Conservation (phyloP, 2,329 filamentous ascomycete genomes). For the Curvularia eragrostidis region DNA sequence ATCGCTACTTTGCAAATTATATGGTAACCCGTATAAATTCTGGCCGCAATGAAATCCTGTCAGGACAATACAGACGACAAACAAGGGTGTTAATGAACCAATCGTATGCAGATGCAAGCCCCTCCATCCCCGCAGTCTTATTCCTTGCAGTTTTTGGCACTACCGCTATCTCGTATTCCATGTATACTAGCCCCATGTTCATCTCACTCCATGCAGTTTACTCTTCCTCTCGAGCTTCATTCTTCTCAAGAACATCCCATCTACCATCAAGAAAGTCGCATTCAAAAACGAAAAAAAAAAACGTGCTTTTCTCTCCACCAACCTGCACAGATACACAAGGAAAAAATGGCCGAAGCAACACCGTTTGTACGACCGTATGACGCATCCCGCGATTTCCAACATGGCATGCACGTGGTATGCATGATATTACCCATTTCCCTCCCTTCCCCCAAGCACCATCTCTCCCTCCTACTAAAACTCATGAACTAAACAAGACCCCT, state of each 20-base stretch:
- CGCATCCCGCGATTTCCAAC: conserved; percentile 22
- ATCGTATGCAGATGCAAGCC: conserved; percentile 1
- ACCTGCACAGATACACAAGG: background rate
- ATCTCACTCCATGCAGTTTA: too few species aligned
- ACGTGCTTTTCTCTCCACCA: background rate
- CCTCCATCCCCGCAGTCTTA: background rate
- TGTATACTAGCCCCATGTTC: background rate
- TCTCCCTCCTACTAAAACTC: background rate
- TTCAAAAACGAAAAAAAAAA: too few species aligned
- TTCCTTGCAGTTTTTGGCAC: background rate
- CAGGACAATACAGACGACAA: background rate
- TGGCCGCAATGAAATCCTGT: too few species aligned
- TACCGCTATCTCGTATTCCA: background rate
- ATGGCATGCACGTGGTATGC: conserved; percentile 28
- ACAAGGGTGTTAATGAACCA: background rate
- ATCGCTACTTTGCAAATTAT: background rate
- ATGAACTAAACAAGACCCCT: background rate
- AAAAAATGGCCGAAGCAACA: conserved; percentile 11
- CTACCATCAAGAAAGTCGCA: too few species aligned
- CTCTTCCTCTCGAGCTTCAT: background rate
- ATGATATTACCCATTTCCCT: background rate
- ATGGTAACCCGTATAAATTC: too few species aligned
- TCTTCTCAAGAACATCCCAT: background rate
- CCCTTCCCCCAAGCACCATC: background rate
- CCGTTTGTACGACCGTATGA: conserved; percentile 31